Evolutionary conservation across 768 basidiomycete species (phyloP), one percentile per base, ranked within the genome.

Genomic region (Cystobasidium ongulense): DNA sequence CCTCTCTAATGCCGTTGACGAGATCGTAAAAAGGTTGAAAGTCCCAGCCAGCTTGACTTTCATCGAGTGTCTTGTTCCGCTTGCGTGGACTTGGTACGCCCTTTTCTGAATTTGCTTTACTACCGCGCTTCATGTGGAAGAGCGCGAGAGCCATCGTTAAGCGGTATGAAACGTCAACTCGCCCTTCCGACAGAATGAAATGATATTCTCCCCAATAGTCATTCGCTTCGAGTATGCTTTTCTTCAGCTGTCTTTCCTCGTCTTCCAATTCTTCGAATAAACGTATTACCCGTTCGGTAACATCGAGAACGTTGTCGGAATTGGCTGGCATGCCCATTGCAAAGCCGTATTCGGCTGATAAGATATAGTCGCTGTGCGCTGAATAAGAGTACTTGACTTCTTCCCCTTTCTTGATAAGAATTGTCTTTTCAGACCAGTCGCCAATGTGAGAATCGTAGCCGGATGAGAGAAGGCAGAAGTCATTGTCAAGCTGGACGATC

Each of bases 311-410:
- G 38, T 74, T 74, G 67, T 77, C 72, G 10, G 23, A 35, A 57
- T 76, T 77, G 2, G 17, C 63, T 4, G 25, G 57, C 11, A 52
- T 52, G n/a, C 74, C 73, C 1, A 78, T 68, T 36, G 89, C 85
- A 80, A 98, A 98, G 0, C 94, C 95, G 81, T 98, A 98, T 80
- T 98, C 95, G 25, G 87, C 84, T 79, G 93, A 89, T 27, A 97
- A 80, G 1, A 85, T 88, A 50, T 85, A 84, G 76, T 92, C 94
- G 29, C 87, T 82, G 81, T 95, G 93, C 5, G 82, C 79, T 0
- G 92, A 93, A 77, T 98, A 98, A 63, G 85, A 85, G 73, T 97
- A 83, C 52, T 85, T 86, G 1, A 96, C 81, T 78, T 97, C 90
- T 33, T 89, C 85, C 18, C 86, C 87, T 57, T 82, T 75, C 33